phyloP scores from a whole-genome alignment of 1,139 yeast genomes.

The Geotrichum reessii region DNA sequence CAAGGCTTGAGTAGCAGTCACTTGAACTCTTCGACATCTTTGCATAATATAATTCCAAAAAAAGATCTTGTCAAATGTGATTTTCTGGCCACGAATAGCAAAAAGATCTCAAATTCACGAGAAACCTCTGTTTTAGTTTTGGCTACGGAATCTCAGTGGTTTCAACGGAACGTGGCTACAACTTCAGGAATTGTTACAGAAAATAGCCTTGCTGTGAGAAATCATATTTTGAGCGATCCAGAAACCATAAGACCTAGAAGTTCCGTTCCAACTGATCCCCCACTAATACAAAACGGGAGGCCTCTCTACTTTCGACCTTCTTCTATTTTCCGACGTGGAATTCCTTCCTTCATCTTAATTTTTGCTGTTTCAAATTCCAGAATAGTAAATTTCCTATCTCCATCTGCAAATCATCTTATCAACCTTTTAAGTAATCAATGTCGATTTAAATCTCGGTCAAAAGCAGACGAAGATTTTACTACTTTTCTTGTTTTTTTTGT shows the following conservation, averaged over 20 bases:
- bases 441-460: neutral
- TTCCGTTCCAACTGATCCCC: neutral
- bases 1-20: neutral
- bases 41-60: neutral
- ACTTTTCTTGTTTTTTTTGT: neutral
- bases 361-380: neutral
- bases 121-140: neutral
- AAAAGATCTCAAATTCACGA: neutral
- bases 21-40: neutral
- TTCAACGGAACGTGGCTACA: neutral
- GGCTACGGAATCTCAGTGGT: neutral
- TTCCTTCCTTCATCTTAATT: neutral
- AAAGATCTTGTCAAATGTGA: neutral
- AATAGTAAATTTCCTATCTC: neutral
- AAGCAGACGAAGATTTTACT: neutral
- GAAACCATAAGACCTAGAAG: neutral
- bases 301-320: slow-evolving; percentile 1
- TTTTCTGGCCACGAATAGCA: neutral
- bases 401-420: neutral
- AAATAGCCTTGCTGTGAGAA: neutral
- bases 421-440: neutral
- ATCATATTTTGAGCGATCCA: neutral
- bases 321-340: neutral
- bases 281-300: neutral
- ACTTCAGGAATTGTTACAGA: neutral